phyloP scores from a whole-genome alignment of 2,329 filamentous ascomycete genomes.

The Teratosphaeria destructans region DNA sequence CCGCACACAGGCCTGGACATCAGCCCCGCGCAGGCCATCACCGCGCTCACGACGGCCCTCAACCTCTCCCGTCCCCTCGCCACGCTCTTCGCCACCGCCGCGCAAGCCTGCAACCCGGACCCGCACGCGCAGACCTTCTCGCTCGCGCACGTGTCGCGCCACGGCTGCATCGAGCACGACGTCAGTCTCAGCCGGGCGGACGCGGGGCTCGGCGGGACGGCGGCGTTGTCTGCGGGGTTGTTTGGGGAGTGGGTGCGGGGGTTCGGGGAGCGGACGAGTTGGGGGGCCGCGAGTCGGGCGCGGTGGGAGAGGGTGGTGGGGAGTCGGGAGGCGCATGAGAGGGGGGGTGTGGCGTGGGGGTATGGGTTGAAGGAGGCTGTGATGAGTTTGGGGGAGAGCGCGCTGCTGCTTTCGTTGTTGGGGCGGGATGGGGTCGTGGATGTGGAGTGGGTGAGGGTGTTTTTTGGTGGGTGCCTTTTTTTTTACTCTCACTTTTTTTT shows the following conservation, averaged over 20 bases:
- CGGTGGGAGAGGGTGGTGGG: constrained; percentile 17
- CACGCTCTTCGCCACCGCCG: neutral
- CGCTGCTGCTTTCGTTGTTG: constrained; percentile 22
- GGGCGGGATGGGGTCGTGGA: constrained; percentile 20
- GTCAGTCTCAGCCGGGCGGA: constrained; percentile 23
- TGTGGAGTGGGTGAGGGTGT: constrained; percentile 18
- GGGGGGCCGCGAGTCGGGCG: constrained; percentile 13
- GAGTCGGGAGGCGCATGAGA: constrained; percentile 12
- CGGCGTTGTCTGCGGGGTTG: constrained; percentile 21
- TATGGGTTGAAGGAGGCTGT: constrained; percentile 22
- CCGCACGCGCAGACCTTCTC: no score
- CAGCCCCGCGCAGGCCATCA: neutral
- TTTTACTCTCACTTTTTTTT: neutral
- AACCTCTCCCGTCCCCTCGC: neutral
- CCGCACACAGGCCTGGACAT: neutral
- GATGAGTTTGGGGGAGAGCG: constrained; percentile 25
- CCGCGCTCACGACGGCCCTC: neutral
- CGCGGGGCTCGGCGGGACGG: constrained; percentile 21
- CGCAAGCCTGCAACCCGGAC: constrained; percentile 1
- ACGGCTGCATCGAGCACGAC: constrained; percentile 28
- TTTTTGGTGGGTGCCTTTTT: constrained; percentile 14
- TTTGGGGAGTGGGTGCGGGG: constrained; percentile 15
- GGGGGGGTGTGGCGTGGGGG: constrained; percentile 9
- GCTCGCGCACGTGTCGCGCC: neutral
- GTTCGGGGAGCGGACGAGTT: constrained; percentile 12